Evolutionary conservation across 1,284 basidiomycete genomes (phyloP).

Genomic region (Stereum hirsutum): DNA sequence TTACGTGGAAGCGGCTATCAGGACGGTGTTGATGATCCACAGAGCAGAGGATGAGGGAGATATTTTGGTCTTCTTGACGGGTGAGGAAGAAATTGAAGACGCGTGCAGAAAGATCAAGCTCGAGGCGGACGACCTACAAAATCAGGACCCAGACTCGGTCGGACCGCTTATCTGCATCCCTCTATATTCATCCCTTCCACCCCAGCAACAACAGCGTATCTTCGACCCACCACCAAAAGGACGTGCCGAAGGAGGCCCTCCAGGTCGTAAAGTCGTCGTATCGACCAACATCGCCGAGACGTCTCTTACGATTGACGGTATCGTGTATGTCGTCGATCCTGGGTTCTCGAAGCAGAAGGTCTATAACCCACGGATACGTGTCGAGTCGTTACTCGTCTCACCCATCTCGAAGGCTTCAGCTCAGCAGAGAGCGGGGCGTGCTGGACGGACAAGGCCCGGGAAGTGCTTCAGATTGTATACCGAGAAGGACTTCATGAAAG

Average conservation of each 20-base stretch:
- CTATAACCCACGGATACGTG: conserved; percentile 93
- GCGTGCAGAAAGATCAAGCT: conserved; percentile 90
- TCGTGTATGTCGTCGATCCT: conserved; percentile 98
- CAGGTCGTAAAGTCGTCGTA: conserved; percentile 90
- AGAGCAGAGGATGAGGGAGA: conserved; percentile 93
- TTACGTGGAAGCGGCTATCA: conserved; percentile 95
- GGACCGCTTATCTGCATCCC: conserved; percentile 88
- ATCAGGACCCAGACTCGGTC: conserved; percentile 65
- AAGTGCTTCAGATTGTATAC: conserved; percentile 98
- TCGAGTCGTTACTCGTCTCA: conserved; percentile 89
- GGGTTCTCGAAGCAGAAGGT: conserved; percentile 98
- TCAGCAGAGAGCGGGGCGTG: conserved; percentile 93
- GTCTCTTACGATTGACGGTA: conserved; percentile 95
- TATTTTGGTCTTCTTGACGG: conserved; percentile 91
- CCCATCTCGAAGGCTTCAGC: conserved; percentile 97
- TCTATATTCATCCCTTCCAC: conserved; percentile 90
- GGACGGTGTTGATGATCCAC: conserved; percentile 97
- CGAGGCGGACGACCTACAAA: conserved; percentile 76
- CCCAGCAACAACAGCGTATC: conserved; percentile 90
- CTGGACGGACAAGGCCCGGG: conserved; percentile 91
- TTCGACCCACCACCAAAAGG: conserved; percentile 81
- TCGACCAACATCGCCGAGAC: conserved; percentile 99
- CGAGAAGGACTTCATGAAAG: conserved; percentile 93
- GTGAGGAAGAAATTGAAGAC: conserved; percentile 98
- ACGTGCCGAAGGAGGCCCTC: conserved; percentile 56